phyloP scores from a whole-genome alignment of 176 grass and related monocot genomes.

The Juncus inflexus region DNA sequence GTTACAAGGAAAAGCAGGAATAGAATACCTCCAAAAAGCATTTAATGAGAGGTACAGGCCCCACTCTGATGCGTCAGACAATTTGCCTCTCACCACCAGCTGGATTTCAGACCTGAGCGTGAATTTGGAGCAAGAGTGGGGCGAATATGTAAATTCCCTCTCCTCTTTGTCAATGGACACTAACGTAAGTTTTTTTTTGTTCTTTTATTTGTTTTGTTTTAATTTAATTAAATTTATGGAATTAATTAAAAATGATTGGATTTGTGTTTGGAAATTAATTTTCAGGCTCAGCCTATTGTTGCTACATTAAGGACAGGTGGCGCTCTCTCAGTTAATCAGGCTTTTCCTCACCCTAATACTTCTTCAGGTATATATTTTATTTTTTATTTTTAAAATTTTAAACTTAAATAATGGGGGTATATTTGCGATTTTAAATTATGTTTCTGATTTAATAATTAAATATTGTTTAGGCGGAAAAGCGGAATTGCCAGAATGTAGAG shows the following conservation, averaged over 20 bases:
- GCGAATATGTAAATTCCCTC: constrained; percentile 45
- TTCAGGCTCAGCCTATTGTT: constrained; percentile 56
- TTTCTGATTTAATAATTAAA: not conserved
- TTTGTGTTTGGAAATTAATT: not conserved
- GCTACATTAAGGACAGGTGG: constrained; percentile 63
- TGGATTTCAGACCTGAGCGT: constrained; percentile 47
- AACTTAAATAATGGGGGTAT: not conserved
- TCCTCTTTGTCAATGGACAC: constrained; percentile 41
- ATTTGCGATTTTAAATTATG: not conserved
- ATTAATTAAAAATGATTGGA: not conserved
- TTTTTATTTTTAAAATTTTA: not conserved
- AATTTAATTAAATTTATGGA: constrained; percentile 6
- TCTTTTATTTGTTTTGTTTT: constrained; percentile 6
- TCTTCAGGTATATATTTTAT: constrained; percentile 9
- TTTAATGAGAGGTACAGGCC: constrained; percentile 61
- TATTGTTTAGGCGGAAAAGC: constrained; percentile 9
- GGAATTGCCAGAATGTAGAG: constrained; percentile 65
- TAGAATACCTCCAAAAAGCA: constrained; percentile 88
- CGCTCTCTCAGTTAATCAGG: constrained; percentile 29
- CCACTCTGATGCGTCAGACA: constrained; percentile 36
- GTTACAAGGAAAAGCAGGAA: constrained; percentile 69
- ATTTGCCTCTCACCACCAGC: constrained; percentile 39
- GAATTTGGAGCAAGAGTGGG: constrained; percentile 60
- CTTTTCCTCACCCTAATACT: constrained; percentile 15
- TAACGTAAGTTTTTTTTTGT: constrained; percentile 31